Evolutionary conservation across 352 stramenopile species (phyloP).

Genomic region (Pythium volutum): DNA sequence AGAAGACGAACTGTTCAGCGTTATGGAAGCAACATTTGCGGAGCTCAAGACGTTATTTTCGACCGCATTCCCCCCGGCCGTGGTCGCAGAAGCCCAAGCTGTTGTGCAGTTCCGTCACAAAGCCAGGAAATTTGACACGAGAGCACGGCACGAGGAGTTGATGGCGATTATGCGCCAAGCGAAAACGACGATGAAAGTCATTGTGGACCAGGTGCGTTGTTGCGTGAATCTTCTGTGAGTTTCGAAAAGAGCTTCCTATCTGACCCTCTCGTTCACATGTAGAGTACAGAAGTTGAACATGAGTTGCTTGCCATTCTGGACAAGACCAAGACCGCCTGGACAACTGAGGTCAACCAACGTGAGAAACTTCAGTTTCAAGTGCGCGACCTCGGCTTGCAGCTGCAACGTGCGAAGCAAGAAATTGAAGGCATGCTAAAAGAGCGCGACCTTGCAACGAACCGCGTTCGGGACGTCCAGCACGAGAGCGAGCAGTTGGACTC

Average conservation of each 20-base stretch:
- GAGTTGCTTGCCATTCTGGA: background rate
- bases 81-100: constrained; percentile 39
- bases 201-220: constrained; percentile 33
- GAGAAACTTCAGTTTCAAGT: constrained; percentile 14
- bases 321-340: background rate
- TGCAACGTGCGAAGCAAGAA: constrained; percentile 27
- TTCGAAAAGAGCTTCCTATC: background rate
- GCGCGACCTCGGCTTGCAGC: constrained; percentile 10
- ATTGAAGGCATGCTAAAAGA: constrained; percentile 32
- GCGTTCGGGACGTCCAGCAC: constrained; percentile 8
- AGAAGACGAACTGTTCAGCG: constrained; percentile 14
- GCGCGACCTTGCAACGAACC: constrained; percentile 6
- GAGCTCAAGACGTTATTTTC: background rate
- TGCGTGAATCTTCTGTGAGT: too few relatives aligned
- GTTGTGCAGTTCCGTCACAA: constrained; percentile 56
- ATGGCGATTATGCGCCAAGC: constrained; percentile 53
- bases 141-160: constrained; percentile 57
- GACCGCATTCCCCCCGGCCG: constrained; percentile 31
- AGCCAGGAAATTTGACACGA: constrained; percentile 67
- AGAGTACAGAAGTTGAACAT: background rate
- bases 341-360: background rate
- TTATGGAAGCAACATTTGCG: background rate
- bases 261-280: background rate
- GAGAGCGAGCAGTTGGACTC: constrained; percentile 31
- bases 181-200: constrained; percentile 35